Percentiles rank a stretch among this genome's conserved stretches.
These are phyloP conservation scores for Fusarium euwallaceae DNA, from an alignment of 2,329 filamentous ascomycete genomes.

Conservation along the genomic window DNA sequence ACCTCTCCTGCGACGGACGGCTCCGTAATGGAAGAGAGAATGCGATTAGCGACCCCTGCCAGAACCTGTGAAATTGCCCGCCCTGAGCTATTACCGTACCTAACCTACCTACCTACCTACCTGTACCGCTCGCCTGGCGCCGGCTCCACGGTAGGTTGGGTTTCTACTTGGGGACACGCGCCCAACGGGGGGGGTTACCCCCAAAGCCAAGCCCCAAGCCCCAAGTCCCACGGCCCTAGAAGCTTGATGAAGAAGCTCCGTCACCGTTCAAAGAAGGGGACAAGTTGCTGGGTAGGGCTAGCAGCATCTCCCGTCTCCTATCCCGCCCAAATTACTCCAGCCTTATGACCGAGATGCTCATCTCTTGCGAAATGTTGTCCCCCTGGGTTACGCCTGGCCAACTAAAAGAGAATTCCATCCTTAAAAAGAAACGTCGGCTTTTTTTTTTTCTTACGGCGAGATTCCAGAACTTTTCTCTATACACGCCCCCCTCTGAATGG, in stretches of 20 bases:
- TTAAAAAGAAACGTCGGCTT: background rate
- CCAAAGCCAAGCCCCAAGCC: background rate
- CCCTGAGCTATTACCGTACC: conserved; percentile 19
- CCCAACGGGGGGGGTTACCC: conserved; percentile 15
- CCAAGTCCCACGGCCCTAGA: conserved; percentile 5
- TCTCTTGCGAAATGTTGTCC: background rate
- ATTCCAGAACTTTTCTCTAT: conserved; percentile 31
- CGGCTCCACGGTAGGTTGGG: conserved; percentile 33
- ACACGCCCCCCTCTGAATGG: conserved; percentile 9
- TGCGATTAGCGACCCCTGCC: conserved; percentile 8
- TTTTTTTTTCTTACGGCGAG: background rate
- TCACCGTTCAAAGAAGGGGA: background rate
- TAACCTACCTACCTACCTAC: background rate
- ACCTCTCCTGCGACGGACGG: background rate
- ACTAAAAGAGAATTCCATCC: conserved; percentile 31
- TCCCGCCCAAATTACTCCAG: background rate
- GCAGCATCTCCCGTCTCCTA: background rate
- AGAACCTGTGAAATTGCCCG: conserved; percentile 9
- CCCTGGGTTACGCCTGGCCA: conserved; percentile 22
- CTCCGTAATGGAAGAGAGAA: background rate
- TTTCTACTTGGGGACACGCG: conserved; percentile 12
- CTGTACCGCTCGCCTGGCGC: conserved; percentile 12
- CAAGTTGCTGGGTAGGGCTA: background rate
- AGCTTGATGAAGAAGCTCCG: conserved; percentile 1
- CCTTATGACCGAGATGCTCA: conserved; percentile 2